Base-by-base conservation (phyloP, 805 yeast genomes). In the Cyberlindnera sargentensis region DNA sequence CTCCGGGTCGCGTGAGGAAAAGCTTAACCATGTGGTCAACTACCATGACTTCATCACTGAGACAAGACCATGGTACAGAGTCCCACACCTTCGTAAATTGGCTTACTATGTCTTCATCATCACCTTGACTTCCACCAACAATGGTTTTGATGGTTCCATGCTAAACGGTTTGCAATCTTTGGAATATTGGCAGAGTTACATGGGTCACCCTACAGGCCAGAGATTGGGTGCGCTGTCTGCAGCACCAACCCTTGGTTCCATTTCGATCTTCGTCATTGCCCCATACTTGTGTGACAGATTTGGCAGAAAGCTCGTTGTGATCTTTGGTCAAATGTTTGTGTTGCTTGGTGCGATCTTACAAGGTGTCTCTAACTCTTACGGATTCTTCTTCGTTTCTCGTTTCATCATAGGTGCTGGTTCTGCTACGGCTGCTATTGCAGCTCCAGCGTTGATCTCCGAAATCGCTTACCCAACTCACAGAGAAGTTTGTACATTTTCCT, bases 391-490 rank as follows among this genome's bases (percentile, higher is more conserved):
- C 5, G 29, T 33, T 24, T 33, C 49, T 0, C 67, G 82, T 64
- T 54, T 76, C 36, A 47, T 76, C 36, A 51, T 76, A 40, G 82
- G 82, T 51, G 49, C 67, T 35, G 80, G 80, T 28, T 58, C 60
- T 31, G 65, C 66, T 47, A 44, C 72, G 41, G 44, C 46, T 36
- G 36, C 41, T 20, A 70, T 70, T 35, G 62, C 73, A 7, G 62
- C 75, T 25, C 78, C 80, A n/a, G 47, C 75, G 8, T 61, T 74
- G 54, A 65, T 75, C 37, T 66, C 79, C 4, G 82, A 77, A 51
- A 48, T 75, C 23, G 59, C 79, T 2, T 75, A 62, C 50, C 81
- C 81, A 24, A 49, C 65, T 3, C 72, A 68, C 40, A 60, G 77
- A 52, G 65, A 64, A 31, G 57, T 59, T 27, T 47, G 62, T 34